Conservation (phyloP, 257 asterid genomes). For the Penstemon barbatus region DNA sequence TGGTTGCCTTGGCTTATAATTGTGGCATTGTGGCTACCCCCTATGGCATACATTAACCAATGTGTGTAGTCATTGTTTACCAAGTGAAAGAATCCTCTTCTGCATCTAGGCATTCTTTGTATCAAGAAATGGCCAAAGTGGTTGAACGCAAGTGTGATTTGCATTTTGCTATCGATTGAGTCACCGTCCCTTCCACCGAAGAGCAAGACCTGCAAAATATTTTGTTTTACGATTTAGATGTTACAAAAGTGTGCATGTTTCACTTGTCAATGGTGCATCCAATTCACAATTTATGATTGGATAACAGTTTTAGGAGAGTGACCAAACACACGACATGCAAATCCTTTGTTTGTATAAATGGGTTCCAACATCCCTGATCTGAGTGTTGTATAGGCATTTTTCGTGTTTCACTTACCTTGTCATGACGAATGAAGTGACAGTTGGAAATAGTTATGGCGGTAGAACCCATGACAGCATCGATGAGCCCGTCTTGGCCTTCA, state of each 20-base stretch:
- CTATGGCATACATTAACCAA: slow-evolving; percentile 70
- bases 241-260: background rate
- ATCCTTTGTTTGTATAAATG: no score
- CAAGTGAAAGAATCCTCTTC: slow-evolving; percentile 54
- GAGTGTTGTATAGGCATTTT: no score
- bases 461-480: slow-evolving; percentile 50
- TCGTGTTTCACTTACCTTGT: slow-evolving; percentile 35
- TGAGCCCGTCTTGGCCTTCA: slow-evolving; percentile 43
- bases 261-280: no score
- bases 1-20: slow-evolving; percentile 64
- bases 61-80: slow-evolving; percentile 68
- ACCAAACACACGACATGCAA: no score
- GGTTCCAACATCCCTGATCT: no score
- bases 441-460: slow-evolving; percentile 60
- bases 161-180: slow-evolving; percentile 38
- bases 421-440: slow-evolving; percentile 51
- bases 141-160: slow-evolving; percentile 60
- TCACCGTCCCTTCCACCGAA: slow-evolving; percentile 42
- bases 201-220: slow-evolving; percentile 32
- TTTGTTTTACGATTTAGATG: background rate
- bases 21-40: slow-evolving; percentile 56
- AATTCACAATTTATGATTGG: no score
- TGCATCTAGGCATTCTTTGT: slow-evolving; percentile 65
- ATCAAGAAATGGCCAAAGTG: slow-evolving; percentile 55
- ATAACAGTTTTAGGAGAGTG: no score